Conservation (phyloP, 345 rosid genomes). For the Raphanus raphanistrum region DNA sequence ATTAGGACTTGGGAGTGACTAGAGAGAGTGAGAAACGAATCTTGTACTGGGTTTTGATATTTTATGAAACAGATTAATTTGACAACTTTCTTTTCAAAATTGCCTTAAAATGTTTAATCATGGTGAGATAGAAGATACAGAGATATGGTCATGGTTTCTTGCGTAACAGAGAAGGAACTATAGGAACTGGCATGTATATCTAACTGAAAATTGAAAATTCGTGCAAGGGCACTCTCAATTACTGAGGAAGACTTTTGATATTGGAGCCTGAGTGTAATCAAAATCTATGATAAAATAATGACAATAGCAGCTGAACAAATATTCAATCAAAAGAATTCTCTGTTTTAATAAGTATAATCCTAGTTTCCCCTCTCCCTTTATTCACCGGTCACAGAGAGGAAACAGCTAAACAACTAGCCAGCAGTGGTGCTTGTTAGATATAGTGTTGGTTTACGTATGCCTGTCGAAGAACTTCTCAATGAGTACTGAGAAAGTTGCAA, state of each 20-base stretch:
- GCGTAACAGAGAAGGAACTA: conserved; percentile 2
- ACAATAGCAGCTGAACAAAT: conserved; percentile 13
- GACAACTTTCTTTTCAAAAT: not conserved
- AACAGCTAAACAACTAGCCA: not conserved
- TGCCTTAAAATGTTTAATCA: not conserved
- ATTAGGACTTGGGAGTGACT: not conserved
- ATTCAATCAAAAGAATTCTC: conserved; percentile 22
- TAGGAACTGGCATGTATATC: not conserved
- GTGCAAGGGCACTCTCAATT: not conserved
- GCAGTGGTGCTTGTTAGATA: conserved; percentile 23
- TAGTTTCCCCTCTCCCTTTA: conserved; percentile 11
- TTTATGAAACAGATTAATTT: not conserved
- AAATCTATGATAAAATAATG: conserved; percentile 21
- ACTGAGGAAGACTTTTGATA: conserved; percentile 4
- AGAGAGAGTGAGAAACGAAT: not conserved
- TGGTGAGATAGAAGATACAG: not conserved
- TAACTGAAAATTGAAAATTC: not conserved
- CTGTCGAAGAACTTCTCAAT: conserved; percentile 92
- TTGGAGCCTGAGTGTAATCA: not conserved
- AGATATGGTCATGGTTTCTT: not conserved
- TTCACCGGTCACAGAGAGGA: conserved; percentile 8
- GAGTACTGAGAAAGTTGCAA: conserved; percentile 86
- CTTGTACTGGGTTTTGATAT: not conserved
- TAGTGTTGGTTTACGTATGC: conserved; percentile 47
- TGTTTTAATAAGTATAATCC: conserved; percentile 14